phyloP scores from a whole-genome alignment of 495 filamentous ascomycete genomes.

The Xylaria cubensis region DNA sequence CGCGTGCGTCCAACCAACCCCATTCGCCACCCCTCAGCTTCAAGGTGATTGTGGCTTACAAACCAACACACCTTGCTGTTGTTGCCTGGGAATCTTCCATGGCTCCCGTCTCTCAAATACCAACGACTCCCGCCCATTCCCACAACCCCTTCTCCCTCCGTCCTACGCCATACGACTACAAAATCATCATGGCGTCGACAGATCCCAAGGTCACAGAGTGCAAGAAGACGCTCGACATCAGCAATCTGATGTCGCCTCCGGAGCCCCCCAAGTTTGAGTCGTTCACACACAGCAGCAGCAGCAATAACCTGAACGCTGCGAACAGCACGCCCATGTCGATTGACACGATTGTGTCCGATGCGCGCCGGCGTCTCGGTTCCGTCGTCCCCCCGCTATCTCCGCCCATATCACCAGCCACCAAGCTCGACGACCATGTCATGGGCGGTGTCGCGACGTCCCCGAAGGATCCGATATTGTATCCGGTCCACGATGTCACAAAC shows the following conservation, averaged over 20 bases:
- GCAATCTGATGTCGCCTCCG: slow-evolving; percentile 79
- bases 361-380: slow-evolving; percentile 49
- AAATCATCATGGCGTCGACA: slow-evolving; percentile 29
- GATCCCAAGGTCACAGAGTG: slow-evolving; percentile 26
- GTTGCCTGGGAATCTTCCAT: slow-evolving; percentile 25
- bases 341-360: slow-evolving; percentile 25
- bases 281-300: slow-evolving; percentile 48
- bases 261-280: slow-evolving; percentile 68
- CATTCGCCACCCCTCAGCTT: slow-evolving; percentile 36
- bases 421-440: slow-evolving; percentile 39
- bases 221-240: slow-evolving; percentile 49
- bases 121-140: neutral
- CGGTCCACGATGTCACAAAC: slow-evolving; percentile 62
- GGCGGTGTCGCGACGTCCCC: slow-evolving; percentile 30
- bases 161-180: slow-evolving; percentile 21
- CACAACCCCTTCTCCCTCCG: slow-evolving; percentile 14
- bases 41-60: slow-evolving; percentile 39
- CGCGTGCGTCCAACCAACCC: neutral
- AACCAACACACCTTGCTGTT: slow-evolving; percentile 32
- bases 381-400: slow-evolving; percentile 67
- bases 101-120: slow-evolving; percentile 24
- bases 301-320: neutral
- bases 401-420: slow-evolving; percentile 71
- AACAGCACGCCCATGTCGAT: slow-evolving; percentile 1
- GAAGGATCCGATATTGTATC: slow-evolving; percentile 55